A percentile compares a stretch with the other conserved stretches of the same genome.
These are phyloP conservation scores for Solioccasus polychromus DNA, from an alignment of 768 basidiomycete genomes.

Conservation along the genomic window DNA sequence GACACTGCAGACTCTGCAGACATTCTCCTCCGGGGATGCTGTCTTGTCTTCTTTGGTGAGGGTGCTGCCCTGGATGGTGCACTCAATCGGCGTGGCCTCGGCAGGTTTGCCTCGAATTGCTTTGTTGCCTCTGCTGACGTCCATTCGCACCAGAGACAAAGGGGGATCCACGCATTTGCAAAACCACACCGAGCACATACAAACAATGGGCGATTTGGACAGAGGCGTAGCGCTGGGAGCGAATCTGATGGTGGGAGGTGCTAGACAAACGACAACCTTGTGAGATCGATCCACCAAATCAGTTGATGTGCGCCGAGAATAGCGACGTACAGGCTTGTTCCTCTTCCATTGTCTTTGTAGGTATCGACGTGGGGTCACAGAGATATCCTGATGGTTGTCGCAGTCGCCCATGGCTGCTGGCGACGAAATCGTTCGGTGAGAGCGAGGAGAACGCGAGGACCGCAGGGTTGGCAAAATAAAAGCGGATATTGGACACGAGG, in stretches of 20 bases:
- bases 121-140: slow-evolving; percentile 39
- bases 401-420: slow-evolving; percentile 14
- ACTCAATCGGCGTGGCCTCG: slow-evolving; percentile 34
- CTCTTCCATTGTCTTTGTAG: slow-evolving; percentile 42
- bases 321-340: slow-evolving; percentile 37
- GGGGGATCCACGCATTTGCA: slow-evolving; percentile 44
- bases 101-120: slow-evolving; percentile 38
- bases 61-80: slow-evolving; percentile 21
- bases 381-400: slow-evolving; percentile 16
- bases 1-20: slow-evolving; percentile 22
- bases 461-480: slow-evolving; percentile 19
- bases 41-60: slow-evolving; percentile 10
- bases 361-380: slow-evolving; percentile 31
- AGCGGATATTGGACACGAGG: slow-evolving; percentile 30
- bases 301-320: slow-evolving; percentile 7
- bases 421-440: slow-evolving; percentile 6
- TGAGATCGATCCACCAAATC: slow-evolving; percentile 14
- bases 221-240: slow-evolving; percentile 43
- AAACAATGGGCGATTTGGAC: slow-evolving; percentile 42
- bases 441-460: slow-evolving; percentile 2
- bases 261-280: slow-evolving; percentile 25
- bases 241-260: slow-evolving; percentile 45
- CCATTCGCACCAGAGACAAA: slow-evolving; percentile 53
- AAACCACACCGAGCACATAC: slow-evolving; percentile 47
- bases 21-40: slow-evolving; percentile 11